Percentiles rank a stretch among this genome's conserved stretches.
Evolutionary conservation across 768 basidiomycete genomes (phyloP).

Genomic region (Suillus plorans): DNA sequence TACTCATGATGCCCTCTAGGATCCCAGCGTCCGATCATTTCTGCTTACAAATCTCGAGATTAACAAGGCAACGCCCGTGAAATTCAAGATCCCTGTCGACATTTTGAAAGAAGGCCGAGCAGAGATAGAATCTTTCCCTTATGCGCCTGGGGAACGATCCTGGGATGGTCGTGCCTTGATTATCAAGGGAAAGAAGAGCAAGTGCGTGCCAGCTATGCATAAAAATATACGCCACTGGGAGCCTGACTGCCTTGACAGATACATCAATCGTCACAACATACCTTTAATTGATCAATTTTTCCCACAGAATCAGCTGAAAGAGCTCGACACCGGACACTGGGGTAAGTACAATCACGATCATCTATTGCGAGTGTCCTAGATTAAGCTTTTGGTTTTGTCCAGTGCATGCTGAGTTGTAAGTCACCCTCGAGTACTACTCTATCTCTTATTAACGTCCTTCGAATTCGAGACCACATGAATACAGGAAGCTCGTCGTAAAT

Average conservation of each 20-base stretch:
- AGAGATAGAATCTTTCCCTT: conserved; percentile 80
- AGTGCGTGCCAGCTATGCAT: conserved; percentile 39
- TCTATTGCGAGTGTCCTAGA: neutral
- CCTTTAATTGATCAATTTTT: conserved; percentile 67
- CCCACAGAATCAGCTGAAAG: conserved; percentile 62
- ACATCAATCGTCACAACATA: conserved; percentile 72
- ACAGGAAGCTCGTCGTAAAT: conserved; percentile 39
- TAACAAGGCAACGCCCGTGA: conserved; percentile 36
- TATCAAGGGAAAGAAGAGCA: conserved; percentile 78
- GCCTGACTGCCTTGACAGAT: conserved; percentile 40
- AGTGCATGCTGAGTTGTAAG: conserved; percentile 82
- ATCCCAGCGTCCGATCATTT: conserved; percentile 74
- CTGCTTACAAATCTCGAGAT: conserved; percentile 76
- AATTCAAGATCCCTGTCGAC: conserved; percentile 73
- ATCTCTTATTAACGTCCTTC: conserved; percentile 3
- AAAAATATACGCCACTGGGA: neutral
- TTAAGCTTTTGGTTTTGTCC: neutral
- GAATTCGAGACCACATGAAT: conserved; percentile 52
- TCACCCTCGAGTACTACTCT: neutral
- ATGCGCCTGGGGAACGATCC: conserved; percentile 48
- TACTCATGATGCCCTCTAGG: conserved; percentile 44
- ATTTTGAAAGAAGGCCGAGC: conserved; percentile 61
- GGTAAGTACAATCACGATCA: conserved; percentile 45
- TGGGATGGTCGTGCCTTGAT: conserved; percentile 68
- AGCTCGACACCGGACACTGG: conserved; percentile 84